phyloP scores from a whole-genome alignment of 257 asterid species.

The Fraxinus excelsior region DNA sequence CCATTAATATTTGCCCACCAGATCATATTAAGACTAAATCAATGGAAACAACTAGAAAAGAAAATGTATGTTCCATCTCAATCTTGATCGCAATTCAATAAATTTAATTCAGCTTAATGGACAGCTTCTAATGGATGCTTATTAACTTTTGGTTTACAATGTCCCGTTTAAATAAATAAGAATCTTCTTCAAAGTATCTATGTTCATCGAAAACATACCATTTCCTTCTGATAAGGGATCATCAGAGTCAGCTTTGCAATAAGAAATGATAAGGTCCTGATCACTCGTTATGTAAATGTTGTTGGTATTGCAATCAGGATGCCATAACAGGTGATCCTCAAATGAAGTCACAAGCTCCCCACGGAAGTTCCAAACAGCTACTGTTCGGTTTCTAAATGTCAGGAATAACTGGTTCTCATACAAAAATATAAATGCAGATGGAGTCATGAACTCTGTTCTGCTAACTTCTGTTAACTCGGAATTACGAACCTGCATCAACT shows the following conservation, averaged over 20 bases:
- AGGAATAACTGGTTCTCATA: slow-evolving; percentile 93
- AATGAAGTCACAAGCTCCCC: slow-evolving; percentile 98
- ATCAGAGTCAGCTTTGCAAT: slow-evolving; percentile 82
- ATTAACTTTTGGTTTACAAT: too few relatives aligned
- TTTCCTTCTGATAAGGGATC: slow-evolving; percentile 84
- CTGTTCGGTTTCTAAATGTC: slow-evolving; percentile 92
- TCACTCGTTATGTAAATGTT: slow-evolving; percentile 96
- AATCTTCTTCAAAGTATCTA: background rate
- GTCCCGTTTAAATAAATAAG: background rate
- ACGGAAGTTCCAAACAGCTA: slow-evolving; percentile 98
- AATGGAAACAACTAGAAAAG: background rate
- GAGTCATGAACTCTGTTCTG: slow-evolving; percentile 97
- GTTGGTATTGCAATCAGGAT: slow-evolving; percentile 99
- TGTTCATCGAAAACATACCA: slow-evolving; percentile 43
- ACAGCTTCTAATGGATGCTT: too few relatives aligned
- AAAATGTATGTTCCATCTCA: too few relatives aligned
- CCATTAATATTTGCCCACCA: background rate
- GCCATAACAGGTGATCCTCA: slow-evolving; percentile 97
- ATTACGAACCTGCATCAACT: slow-evolving; percentile 73
- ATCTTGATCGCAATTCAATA: too few relatives aligned
- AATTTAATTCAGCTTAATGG: too few relatives aligned
- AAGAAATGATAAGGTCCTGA: slow-evolving; percentile 95
- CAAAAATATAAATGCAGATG: slow-evolving; percentile 94
- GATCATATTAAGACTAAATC: background rate
- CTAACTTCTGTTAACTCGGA: slow-evolving; percentile 89